These are phyloP conservation scores for Gnomoniopsis sp. DNA, from an alignment of 2,329 filamentous ascomycete genomes.

Conservation along the genomic window DNA sequence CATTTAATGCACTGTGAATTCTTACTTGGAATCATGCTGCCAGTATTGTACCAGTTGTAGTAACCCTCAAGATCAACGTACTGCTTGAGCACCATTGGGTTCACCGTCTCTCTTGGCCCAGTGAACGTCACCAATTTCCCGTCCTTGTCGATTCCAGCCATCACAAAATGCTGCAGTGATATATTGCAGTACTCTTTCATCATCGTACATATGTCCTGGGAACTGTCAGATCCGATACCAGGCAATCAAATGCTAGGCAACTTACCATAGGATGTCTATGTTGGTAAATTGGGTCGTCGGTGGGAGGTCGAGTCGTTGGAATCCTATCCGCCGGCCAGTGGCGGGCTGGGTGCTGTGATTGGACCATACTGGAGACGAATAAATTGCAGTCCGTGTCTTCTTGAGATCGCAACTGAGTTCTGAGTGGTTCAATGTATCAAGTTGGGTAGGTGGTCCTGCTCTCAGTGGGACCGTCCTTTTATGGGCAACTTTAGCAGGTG, in stretches of 20 bases:
- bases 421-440: not conserved
- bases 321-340: constrained; percentile 16
- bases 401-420: not conserved
- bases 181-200: constrained; percentile 51
- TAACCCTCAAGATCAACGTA: constrained; percentile 19
- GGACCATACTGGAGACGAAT: constrained; percentile 10
- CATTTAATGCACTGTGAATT: constrained; percentile 17
- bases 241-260: not conserved
- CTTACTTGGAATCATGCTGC: constrained; percentile 16
- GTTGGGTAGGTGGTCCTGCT: not conserved
- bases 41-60: constrained; percentile 14
- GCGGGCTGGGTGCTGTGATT: constrained; percentile 11
- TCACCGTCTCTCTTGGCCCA: constrained; percentile 32
- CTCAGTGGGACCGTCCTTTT: not conserved
- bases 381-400: not conserved
- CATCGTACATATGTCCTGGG: constrained; percentile 48
- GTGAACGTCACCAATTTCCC: constrained; percentile 43
- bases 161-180: constrained; percentile 48
- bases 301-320: constrained; percentile 8
- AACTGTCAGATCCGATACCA: not conserved
- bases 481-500: not conserved
- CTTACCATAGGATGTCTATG: constrained; percentile 17
- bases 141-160: constrained; percentile 48
- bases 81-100: constrained; percentile 24
- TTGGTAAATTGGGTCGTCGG: constrained; percentile 14